Evolutionary conservation across 345 rosid genomes (phyloP), one percentile per base, ranked within the genome.

Genomic region (Pistacia atlantica): DNA sequence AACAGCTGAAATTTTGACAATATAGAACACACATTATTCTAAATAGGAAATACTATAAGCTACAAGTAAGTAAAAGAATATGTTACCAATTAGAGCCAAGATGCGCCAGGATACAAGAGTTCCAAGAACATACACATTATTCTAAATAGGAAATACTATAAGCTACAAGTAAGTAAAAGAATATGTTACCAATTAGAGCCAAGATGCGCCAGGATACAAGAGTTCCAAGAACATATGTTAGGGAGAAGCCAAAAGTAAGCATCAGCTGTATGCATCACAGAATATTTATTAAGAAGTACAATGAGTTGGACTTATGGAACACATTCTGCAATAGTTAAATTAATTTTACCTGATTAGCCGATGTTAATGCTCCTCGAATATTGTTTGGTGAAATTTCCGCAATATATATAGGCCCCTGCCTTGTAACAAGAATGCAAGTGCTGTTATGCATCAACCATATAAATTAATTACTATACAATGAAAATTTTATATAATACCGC

Each of bases 1-100:
- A 61, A 38, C 17, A 73, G 79, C 93, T 88, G 83, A 67, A 54
- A 69, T 31, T 65, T 7, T 25, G 25, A 25, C 25, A 25, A 0
- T 25, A 0, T 25, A 25, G 25, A 25, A 25, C 25, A 25, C 25
- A 25, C 25, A 25, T 25, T 25, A 25, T 25, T 25, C 25, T 25
- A 25, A 37, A 0, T 25, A 25, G 49, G 20, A 20, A 58, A 17
- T 18, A 59, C 6, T 59, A 20, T 45, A 5, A 22, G 5, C 49
- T 10, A 28, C 7, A 59, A 28, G 7, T 0, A 0, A 25, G 5
- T 14, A 17, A n/a, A 56, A 35, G 5, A 38, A 59, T 5, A n/a
- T 46, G 25, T 55, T 78, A 78, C 84, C 82, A 3, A 78, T 60
- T 62, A 71, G 11, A 20, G 84, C 68, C 48, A 82, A 72, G 38